Evolutionary conservation across 306 rosid genomes (phyloP), one percentile per base, ranked within the genome.

Genomic region (Senna siamea): DNA sequence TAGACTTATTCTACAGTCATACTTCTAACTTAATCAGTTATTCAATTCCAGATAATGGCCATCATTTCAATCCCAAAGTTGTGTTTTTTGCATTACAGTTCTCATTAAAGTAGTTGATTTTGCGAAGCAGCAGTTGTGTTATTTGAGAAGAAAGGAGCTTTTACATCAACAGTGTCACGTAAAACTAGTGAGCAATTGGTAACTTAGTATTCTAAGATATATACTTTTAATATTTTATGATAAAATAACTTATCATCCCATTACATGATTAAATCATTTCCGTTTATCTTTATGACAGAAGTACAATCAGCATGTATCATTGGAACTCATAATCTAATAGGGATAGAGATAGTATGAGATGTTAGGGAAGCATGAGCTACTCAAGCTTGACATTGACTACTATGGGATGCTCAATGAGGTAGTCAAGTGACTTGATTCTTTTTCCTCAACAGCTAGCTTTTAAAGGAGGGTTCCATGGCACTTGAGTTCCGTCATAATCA

Each of bases 21-120:
- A 47, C 20, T 47, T 20, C 70, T 4, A 56, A 66, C 63, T 7
- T 50, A 35, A 69, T 32, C 70, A 76, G 48, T 47, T 53, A 53
- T 76, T 32, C 17, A 65, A 26, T 52, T 62, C 66, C 9, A 38
- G n/a, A 52, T 20, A 32, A 32, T 32, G 37, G 5, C 37, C 37
- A 5, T 5, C 37, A 32, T 32, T 32, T 32, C 37, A 32, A 32
- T 65, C 19, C n/a, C n/a, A n/a, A n/a, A n/a, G n/a, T n/a, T n/a
- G n/a, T n/a, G n/a, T n/a, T n/a, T n/a, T n/a, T n/a, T 4, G 5
- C 30, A 4, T 46, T 15, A 54, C 44, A 52, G 65, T 75, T 46
- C 10, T n/a, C n/a, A n/a, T 40, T 43, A 43, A 28, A 13, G 57
- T 14, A 23, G 59, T 46, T 46, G 59, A 14, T 55, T 18, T 52